Evolutionary conservation across 1,139 yeast genomes (phyloP).

Genomic region (Yamadazyma sp.): DNA sequence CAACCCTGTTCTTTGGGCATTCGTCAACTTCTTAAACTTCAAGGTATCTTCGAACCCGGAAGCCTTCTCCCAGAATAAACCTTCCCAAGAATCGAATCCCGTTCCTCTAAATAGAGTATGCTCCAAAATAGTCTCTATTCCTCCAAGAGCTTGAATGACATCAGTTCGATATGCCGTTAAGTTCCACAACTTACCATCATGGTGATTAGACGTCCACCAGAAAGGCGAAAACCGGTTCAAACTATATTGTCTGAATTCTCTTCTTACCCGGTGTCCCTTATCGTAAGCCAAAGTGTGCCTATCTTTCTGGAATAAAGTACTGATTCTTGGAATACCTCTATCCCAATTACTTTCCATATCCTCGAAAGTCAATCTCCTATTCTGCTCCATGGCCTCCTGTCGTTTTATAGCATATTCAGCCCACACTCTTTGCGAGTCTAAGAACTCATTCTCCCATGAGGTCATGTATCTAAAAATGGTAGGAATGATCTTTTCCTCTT

Average conservation of each 20-base stretch:
- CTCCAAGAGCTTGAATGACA: conserved; percentile 96
- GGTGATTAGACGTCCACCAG: conserved; percentile 95
- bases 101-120: conserved; percentile 96
- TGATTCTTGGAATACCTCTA: conserved; percentile 93
- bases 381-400: conserved; percentile 82
- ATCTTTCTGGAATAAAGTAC: conserved; percentile 93
- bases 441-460: conserved; percentile 95
- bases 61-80: conserved; percentile 96
- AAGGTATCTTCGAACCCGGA: conserved; percentile 96
- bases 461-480: conserved; percentile 90
- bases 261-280: conserved; percentile 86
- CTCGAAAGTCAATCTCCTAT: conserved; percentile 84
- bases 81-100: conserved; percentile 98
- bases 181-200: conserved; percentile 96
- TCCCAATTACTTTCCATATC: conserved; percentile 96
- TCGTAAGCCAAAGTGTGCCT: conserved; percentile 94
- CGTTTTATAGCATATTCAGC: conserved; percentile 92
- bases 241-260: conserved; percentile 74
- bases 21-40: conserved; percentile 90
- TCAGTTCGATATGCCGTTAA: conserved; percentile 90
- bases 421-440: conserved; percentile 97
- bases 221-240: conserved; percentile 78
- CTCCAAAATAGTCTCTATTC: conserved; percentile 92
- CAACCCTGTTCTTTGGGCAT: conserved; percentile 96
- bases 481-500: conserved; percentile 81